Conservation (phyloP, 306 rosid genomes). For the Sicyos edulis region DNA sequence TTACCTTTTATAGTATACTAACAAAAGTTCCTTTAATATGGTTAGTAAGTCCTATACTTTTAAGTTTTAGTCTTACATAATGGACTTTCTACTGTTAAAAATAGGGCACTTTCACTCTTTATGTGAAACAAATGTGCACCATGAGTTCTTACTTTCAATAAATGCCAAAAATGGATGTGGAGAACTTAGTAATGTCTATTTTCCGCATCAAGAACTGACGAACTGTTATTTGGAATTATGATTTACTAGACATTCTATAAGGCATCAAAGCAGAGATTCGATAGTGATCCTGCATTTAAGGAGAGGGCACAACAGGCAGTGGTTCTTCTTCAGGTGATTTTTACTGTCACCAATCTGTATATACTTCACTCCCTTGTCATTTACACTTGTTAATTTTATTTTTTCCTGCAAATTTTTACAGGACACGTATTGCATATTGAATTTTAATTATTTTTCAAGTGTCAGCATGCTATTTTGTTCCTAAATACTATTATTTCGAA, state of each 20-base stretch:
- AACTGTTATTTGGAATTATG: neutral
- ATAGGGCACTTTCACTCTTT: neutral
- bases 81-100: neutral
- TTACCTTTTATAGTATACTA: conserved; percentile 5
- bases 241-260: conserved; percentile 62
- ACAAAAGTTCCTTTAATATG: neutral
- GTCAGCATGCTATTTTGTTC: neutral
- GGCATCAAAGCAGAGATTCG: conserved; percentile 79
- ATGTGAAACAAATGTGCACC: neutral
- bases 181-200: neutral
- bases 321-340: conserved; percentile 74
- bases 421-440: neutral
- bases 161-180: conserved; percentile 1
- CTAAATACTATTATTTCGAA: neutral
- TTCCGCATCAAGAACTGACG: neutral
- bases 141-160: neutral
- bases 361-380: neutral
- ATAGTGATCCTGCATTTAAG: conserved; percentile 74
- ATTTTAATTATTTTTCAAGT: neutral
- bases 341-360: neutral
- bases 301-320: conserved; percentile 84
- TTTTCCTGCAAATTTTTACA: neutral
- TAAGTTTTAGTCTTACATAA: neutral
- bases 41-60: neutral
- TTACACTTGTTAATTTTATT: neutral